These are phyloP conservation scores for Datisca glomerata DNA, from an alignment of 306 rosid genomes.

Conservation along the genomic window DNA sequence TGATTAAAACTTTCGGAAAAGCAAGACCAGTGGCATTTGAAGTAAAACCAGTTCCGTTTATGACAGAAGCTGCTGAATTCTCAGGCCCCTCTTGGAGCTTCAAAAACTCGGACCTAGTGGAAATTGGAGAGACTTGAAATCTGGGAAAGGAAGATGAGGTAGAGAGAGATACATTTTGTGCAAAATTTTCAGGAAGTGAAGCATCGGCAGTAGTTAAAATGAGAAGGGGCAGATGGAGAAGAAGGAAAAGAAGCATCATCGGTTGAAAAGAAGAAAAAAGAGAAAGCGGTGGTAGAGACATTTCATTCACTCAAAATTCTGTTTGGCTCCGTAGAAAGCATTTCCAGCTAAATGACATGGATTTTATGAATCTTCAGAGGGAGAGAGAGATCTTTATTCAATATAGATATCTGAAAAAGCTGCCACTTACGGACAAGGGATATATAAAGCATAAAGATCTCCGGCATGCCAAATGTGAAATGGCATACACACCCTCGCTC, in stretches of 20 bases:
- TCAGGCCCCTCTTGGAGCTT: not conserved
- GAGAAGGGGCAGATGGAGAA: constrained; percentile 1
- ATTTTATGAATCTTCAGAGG: not conserved
- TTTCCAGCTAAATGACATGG: constrained; percentile 5
- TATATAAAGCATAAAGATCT: too few relatives aligned
- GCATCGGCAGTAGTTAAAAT: too few relatives aligned
- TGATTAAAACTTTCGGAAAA: constrained; percentile 10
- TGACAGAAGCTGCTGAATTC: not conserved
- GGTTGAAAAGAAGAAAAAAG: too few relatives aligned
- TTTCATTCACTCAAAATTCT: constrained; percentile 5
- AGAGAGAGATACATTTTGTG: constrained; percentile 2
- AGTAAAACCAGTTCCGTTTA: not conserved
- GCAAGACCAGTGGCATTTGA: not conserved
- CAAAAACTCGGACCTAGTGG: not conserved
- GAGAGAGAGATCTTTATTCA: not conserved
- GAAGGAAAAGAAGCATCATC: constrained; percentile 12
- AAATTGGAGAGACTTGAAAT: constrained; percentile 1
- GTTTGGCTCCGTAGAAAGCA: constrained; percentile 11
- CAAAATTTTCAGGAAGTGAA: not conserved
- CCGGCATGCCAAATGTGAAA: too few relatives aligned
- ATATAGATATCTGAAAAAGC: constrained; percentile 15
- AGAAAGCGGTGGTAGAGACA: constrained; percentile 11
- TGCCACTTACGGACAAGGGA: constrained; percentile 16
- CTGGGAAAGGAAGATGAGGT: not conserved
- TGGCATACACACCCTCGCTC: too few relatives aligned